These are phyloP conservation scores for Colletotrichum incanum DNA, from an alignment of 2,329 filamentous ascomycete species.

Conservation along the genomic window DNA sequence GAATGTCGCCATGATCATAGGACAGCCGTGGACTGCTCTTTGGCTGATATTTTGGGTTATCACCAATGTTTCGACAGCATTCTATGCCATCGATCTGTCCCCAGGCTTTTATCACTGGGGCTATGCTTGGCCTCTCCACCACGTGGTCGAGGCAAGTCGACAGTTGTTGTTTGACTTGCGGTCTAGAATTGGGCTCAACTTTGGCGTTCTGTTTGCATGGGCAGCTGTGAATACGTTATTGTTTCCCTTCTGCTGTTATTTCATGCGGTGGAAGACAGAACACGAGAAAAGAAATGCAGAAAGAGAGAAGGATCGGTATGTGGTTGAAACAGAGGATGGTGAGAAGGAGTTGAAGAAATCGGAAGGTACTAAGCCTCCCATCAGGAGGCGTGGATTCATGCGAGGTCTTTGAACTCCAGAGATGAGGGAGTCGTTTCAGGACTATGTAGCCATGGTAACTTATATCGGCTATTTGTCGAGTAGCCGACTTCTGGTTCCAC, in stretches of 20 bases:
- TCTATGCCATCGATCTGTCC: slow-evolving; percentile 73
- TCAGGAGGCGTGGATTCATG: slow-evolving; percentile 52
- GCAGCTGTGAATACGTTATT: slow-evolving; percentile 65
- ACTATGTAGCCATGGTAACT: no score
- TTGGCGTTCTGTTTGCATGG: slow-evolving; percentile 74
- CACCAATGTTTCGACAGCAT: slow-evolving; percentile 73
- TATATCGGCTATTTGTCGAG: no score
- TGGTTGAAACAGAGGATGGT: slow-evolving; percentile 45
- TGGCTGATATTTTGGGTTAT: slow-evolving; percentile 81
- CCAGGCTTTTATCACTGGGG: slow-evolving; percentile 74
- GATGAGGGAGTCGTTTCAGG: neutral
- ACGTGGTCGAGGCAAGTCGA: slow-evolving; percentile 72
- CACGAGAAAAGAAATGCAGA: slow-evolving; percentile 48
- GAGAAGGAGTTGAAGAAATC: slow-evolving; percentile 50
- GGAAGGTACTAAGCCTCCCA: slow-evolving; percentile 48
- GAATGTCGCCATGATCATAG: slow-evolving; percentile 75
- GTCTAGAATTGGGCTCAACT: slow-evolving; percentile 71
- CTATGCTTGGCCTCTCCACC: slow-evolving; percentile 75
- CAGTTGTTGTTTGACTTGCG: slow-evolving; percentile 75
- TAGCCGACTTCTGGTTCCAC: neutral
- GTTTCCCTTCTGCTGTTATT: slow-evolving; percentile 65
- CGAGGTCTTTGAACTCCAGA: slow-evolving; percentile 46
- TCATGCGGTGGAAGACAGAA: slow-evolving; percentile 60
- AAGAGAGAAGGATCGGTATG: slow-evolving; percentile 48
- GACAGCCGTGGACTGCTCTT: slow-evolving; percentile 71